These are phyloP conservation scores for Aspergillus sojae DNA, from an alignment of 2,329 filamentous ascomycete species.

Conservation along the genomic window DNA sequence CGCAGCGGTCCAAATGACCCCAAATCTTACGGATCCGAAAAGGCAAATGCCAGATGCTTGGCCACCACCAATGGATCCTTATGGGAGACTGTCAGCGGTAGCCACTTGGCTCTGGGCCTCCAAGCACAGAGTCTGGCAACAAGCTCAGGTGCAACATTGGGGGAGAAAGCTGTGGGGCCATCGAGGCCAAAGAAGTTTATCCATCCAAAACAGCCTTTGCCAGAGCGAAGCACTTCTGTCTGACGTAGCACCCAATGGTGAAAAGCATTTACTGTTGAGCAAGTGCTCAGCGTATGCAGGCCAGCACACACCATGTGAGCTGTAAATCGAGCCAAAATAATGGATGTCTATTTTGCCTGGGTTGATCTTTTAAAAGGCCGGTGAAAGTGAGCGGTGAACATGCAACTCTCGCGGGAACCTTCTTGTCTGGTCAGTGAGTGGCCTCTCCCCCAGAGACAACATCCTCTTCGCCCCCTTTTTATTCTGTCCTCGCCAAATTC, in stretches of 20 bases:
- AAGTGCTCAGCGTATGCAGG: conserved; percentile 20
- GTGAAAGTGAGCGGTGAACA: conserved; percentile 22
- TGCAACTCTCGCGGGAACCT: neutral
- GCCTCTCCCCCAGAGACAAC: neutral
- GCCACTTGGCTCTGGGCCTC: conserved; percentile 11
- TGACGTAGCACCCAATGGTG: conserved; percentile 22
- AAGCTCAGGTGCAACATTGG: conserved; percentile 26
- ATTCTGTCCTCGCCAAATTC: neutral
- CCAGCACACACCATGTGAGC: conserved; percentile 34
- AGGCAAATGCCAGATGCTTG: conserved; percentile 23
- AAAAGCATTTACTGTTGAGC: conserved; percentile 10
- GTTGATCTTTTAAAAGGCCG: conserved; percentile 18
- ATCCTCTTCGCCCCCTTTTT: neutral
- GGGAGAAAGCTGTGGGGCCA: conserved; percentile 9
- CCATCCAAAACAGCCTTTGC: conserved; percentile 8
- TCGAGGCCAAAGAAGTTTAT: conserved; percentile 19
- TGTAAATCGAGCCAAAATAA: conserved; percentile 21
- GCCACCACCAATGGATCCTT: conserved; percentile 15
- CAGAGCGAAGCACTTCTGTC: conserved; percentile 12
- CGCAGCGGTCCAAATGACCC: conserved; percentile 25
- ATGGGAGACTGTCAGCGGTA: conserved; percentile 15
- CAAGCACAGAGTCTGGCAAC: conserved; percentile 15
- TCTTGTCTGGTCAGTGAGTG: neutral
- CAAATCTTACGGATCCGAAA: conserved; percentile 23
- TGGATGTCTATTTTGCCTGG: conserved; percentile 28